phyloP scores from a whole-genome alignment of 2,329 filamentous ascomycete genomes.

The Stromatinia cepivora region DNA sequence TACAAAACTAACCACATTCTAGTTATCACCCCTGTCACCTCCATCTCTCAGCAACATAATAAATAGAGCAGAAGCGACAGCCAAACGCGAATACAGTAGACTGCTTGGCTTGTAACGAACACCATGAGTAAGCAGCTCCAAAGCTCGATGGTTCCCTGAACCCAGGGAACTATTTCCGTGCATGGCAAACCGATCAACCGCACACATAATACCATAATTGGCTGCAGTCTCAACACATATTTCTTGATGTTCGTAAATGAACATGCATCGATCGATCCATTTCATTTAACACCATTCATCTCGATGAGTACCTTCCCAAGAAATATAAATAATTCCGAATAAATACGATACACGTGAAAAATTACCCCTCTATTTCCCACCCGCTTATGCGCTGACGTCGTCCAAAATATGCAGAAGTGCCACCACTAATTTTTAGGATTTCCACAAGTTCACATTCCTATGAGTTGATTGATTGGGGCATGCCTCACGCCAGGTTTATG shows the following conservation, averaged over 20 bases:
- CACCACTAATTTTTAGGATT: background rate
- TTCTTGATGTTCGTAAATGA: background rate
- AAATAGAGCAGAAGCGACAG: background rate
- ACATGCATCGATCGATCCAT: background rate
- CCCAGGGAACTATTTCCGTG: background rate
- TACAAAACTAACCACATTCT: no score
- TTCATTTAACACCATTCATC: background rate
- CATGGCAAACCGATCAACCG: background rate
- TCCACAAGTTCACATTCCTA: slow-evolving; percentile 6
- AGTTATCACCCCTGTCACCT: no score
- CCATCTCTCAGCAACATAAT: background rate
- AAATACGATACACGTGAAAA: background rate
- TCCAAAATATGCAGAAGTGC: slow-evolving; percentile 3
- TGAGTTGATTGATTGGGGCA: slow-evolving; percentile 8
- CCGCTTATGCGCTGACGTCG: slow-evolving; percentile 11
- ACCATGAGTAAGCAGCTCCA: background rate
- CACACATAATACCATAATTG: background rate
- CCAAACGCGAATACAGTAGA: background rate
- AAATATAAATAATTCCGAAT: background rate
- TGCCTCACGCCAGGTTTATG: background rate
- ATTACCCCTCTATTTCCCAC: slow-evolving; percentile 15
- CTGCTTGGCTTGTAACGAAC: background rate
- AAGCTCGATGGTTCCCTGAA: background rate
- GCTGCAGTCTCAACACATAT: no score
- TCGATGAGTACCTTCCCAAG: background rate